Percentiles rank a stretch among this genome's conserved stretches.
Conservation (phyloP, 768 basidiomycete genomes). For the Kwoniella europaea region DNA sequence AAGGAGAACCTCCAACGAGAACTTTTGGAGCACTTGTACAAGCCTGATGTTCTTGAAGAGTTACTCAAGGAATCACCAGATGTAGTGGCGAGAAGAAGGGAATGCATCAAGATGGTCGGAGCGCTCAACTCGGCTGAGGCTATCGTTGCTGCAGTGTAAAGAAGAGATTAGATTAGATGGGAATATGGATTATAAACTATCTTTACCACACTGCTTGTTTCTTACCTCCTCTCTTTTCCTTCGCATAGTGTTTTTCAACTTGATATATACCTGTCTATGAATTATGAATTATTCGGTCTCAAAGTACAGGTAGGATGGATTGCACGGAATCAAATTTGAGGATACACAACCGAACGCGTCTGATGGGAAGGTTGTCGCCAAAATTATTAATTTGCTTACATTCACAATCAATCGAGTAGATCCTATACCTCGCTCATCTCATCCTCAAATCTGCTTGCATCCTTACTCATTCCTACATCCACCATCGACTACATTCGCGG, state of each 20-base stretch:
- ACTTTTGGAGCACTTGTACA: slow-evolving; percentile 93
- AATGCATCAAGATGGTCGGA: slow-evolving; percentile 87
- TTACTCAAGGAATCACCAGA: slow-evolving; percentile 73
- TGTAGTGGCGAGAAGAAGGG: slow-evolving; percentile 69
- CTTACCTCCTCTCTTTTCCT: too few species aligned
- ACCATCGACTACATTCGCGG: neutral
- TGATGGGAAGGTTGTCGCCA: neutral
- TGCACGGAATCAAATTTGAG: neutral
- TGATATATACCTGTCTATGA: too few species aligned
- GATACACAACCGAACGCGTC: neutral
- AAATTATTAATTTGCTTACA: neutral
- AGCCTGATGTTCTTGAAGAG: slow-evolving; percentile 92
- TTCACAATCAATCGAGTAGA: too few species aligned
- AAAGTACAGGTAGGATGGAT: too few species aligned
- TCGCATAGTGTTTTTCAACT: too few species aligned
- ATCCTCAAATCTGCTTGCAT: neutral
- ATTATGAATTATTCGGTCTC: too few species aligned
- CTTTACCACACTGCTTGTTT: too few species aligned
- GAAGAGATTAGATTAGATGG: neutral
- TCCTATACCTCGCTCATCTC: too few species aligned
- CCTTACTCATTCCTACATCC: neutral
- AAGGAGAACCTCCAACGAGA: slow-evolving; percentile 95
- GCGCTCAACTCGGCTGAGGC: slow-evolving; percentile 95
- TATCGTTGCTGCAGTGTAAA: slow-evolving; percentile 54
- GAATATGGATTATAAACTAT: neutral